A percentile compares a stretch with the other conserved stretches of the same genome.
phyloP scores from a whole-genome alignment of 192 early-diverging fungal genomes.

The Coemansia sp. region DNA sequence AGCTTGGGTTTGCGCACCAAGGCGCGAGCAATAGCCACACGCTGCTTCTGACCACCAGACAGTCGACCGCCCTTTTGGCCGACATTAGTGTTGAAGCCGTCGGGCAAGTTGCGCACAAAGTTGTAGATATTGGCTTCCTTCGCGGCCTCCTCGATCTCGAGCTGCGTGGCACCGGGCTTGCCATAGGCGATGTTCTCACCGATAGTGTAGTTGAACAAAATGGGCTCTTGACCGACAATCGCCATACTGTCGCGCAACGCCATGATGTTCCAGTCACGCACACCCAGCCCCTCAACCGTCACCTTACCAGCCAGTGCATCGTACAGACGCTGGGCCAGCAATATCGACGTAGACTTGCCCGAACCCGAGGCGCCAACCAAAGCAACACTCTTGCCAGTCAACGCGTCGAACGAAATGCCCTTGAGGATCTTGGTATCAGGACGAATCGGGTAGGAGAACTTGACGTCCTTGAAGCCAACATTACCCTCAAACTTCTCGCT shows the following conservation, averaged over 20 bases:
- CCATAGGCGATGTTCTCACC: constrained; percentile 86
- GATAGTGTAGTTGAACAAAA: constrained; percentile 83
- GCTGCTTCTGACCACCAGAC: constrained; percentile 92
- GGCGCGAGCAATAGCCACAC: constrained; percentile 87
- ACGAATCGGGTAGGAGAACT: constrained; percentile 68
- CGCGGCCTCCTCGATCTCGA: constrained; percentile 55
- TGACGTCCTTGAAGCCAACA: constrained; percentile 46
- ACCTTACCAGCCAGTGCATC: constrained; percentile 63
- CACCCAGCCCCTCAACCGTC: constrained; percentile 57
- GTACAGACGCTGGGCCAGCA: constrained; percentile 75
- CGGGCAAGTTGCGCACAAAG: constrained; percentile 80
- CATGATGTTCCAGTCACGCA: constrained; percentile 63
- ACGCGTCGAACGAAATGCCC: constrained; percentile 57
- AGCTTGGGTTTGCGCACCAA: constrained; percentile 83
- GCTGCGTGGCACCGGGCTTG: constrained; percentile 57
- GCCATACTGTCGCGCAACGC: constrained; percentile 73
- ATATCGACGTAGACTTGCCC: constrained; percentile 73
- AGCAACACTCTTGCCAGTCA: constrained; percentile 72
- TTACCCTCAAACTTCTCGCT: constrained; percentile 57
- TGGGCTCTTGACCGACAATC: constrained; percentile 88
- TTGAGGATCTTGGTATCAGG: constrained; percentile 63
- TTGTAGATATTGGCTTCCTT: constrained; percentile 67
- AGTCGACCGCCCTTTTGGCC: constrained; percentile 77
- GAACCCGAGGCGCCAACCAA: constrained; percentile 83
- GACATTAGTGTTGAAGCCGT: constrained; percentile 79